These are phyloP conservation scores for Annulohypoxylon nitens DNA, from an alignment of 495 filamentous ascomycete genomes.

Conservation along the genomic window DNA sequence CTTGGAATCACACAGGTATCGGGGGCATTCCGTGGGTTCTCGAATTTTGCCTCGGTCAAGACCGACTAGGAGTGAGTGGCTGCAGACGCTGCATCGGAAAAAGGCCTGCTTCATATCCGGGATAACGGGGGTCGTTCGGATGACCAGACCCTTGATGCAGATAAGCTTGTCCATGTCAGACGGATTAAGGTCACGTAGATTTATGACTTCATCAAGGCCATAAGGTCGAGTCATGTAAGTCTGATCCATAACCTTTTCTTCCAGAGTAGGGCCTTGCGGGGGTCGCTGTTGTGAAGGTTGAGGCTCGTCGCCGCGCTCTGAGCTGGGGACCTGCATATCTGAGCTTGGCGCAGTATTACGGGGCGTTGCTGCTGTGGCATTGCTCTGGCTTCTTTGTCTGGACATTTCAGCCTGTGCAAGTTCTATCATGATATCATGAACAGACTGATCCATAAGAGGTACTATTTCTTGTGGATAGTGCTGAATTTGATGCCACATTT, in stretches of 20 bases:
- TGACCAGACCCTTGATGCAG: slow-evolving; percentile 95
- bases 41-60: slow-evolving; percentile 96
- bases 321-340: slow-evolving; percentile 78
- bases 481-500: slow-evolving; percentile 94
- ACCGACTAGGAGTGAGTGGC: slow-evolving; percentile 88
- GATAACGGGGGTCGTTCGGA: slow-evolving; percentile 94
- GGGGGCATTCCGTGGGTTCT: slow-evolving; percentile 91
- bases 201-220: slow-evolving; percentile 87
- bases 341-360: slow-evolving; percentile 69
- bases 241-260: slow-evolving; percentile 74
- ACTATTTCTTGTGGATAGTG: slow-evolving; percentile 96
- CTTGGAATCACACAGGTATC: slow-evolving; percentile 81
- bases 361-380: slow-evolving; percentile 57
- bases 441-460: slow-evolving; percentile 92
- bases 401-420: slow-evolving; percentile 85
- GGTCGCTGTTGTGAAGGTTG: slow-evolving; percentile 51
- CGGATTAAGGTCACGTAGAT: slow-evolving; percentile 95
- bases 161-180: slow-evolving; percentile 97
- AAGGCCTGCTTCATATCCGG: slow-evolving; percentile 97
- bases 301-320: slow-evolving; percentile 71
- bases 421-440: slow-evolving; percentile 95
- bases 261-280: slow-evolving; percentile 55
- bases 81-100: slow-evolving; percentile 94
- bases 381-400: slow-evolving; percentile 71
- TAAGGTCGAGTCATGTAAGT: slow-evolving; percentile 89